Evolutionary conservation across 2,329 filamentous ascomycete species (phyloP), one percentile per base, ranked within the genome.

Genomic region (Colletotrichum aenigma): DNA sequence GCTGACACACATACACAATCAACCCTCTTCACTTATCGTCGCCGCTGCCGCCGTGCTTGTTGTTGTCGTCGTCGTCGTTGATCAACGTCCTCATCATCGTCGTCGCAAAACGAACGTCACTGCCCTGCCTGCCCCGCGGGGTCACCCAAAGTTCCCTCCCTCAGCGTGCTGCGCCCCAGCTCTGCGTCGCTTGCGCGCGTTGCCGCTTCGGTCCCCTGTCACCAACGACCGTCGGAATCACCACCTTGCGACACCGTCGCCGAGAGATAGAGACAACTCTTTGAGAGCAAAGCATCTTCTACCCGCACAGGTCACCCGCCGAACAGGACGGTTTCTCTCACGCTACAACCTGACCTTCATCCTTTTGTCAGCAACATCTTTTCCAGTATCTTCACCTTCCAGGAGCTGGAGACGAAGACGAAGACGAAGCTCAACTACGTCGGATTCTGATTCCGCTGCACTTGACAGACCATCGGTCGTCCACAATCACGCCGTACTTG

Each of bases 1-100:
- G 66, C 66, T 62, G 67, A 70, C 55, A 48, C 56, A 62, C 67
- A 69, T 70, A 70, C 55, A 70, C 62, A 55, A 52, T 61, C 67
- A 43, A 38, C 34, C 56, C 21, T 52, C 36, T 52, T 70, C 66
- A 60, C 62, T 28, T 24, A 18, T 34, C 32, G 30, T 60, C 16
- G 26, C 26, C n/a, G 43, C n/a, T 13, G n/a, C 43, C n/a, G 43
- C 43, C 43, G n/a, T n/a, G 2, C 10, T 21, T 4, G 16, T 21
- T 48, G n/a, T 21, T 21, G 43, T n/a, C 2, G 38, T n/a, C 38
- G 38, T 13, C 52, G 24, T 28, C 21, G 26, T 38, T 60, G 32
- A 43, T 28, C 52, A 38, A 28, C 66, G 21, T 68, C 66, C 21
- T 60, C 48, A 43, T 56, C 32, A 30, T 56, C 65, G 48, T 58